A percentile compares a stretch with the other conserved stretches of the same genome.
These are phyloP conservation scores for Arthrobotrys sinensis DNA, from an alignment of 2,329 filamentous ascomycete genomes.

Conservation along the genomic window DNA sequence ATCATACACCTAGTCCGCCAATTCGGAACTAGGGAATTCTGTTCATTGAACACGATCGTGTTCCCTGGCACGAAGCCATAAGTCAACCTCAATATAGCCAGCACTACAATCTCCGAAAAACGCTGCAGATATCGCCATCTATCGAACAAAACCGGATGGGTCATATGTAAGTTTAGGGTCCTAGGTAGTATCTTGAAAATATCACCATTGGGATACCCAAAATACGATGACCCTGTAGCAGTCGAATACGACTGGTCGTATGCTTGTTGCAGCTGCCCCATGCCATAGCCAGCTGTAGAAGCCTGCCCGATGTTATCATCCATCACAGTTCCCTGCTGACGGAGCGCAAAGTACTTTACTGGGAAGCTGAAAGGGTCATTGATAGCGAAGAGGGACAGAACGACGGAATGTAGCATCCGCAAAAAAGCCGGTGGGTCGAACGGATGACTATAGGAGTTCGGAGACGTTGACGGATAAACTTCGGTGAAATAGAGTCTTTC, in stretches of 20 bases:
- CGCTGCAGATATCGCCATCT: slow-evolving; percentile 45
- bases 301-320: not conserved
- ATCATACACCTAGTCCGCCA: slow-evolving; percentile 55
- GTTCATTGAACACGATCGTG: slow-evolving; percentile 33
- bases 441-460: slow-evolving; percentile 12
- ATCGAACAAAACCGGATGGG: slow-evolving; percentile 48
- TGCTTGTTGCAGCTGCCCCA: slow-evolving; percentile 19
- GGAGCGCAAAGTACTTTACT: slow-evolving; percentile 26
- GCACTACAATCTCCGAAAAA: slow-evolving; percentile 53
- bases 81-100: slow-evolving; percentile 38
- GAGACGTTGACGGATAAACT: slow-evolving; percentile 30
- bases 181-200: slow-evolving; percentile 36
- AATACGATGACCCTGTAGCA: slow-evolving; percentile 23
- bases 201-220: slow-evolving; percentile 15
- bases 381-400: slow-evolving; percentile 59
- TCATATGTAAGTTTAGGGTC: slow-evolving; percentile 41
- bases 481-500: slow-evolving; percentile 45
- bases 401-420: slow-evolving; percentile 55
- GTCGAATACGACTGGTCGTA: slow-evolving; percentile 13
- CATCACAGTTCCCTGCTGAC: slow-evolving; percentile 34
- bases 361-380: slow-evolving; percentile 33
- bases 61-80: slow-evolving; percentile 30
- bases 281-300: not conserved
- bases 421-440: slow-evolving; percentile 59
- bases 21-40: slow-evolving; percentile 38